Percentiles rank a stretch among this genome's conserved stretches.
Conservation (phyloP, 768 basidiomycete species). For the Lactifluus piperatus region DNA sequence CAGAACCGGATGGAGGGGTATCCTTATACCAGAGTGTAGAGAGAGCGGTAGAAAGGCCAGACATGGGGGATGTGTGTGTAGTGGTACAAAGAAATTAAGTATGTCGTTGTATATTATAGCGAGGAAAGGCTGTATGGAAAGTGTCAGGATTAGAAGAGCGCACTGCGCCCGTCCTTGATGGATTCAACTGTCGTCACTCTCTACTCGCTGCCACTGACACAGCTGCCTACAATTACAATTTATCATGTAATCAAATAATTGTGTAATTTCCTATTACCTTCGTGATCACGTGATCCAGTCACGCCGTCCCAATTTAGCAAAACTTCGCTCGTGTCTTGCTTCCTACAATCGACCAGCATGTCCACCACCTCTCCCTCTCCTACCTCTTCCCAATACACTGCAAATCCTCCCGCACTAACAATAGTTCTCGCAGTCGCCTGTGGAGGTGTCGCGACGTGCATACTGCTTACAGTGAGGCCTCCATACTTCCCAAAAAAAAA, state of each 20-base stretch:
- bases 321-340: no score
- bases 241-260: no score
- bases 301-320: background rate
- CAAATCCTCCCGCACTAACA: background rate
- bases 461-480: background rate
- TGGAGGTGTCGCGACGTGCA: background rate
- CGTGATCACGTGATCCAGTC: constrained; percentile 3
- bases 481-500: background rate
- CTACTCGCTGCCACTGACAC: no score
- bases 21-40: constrained; percentile 10
- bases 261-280: no score
- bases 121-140: background rate
- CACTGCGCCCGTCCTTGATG: background rate
- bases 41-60: constrained; percentile 8
- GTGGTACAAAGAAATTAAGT: background rate
- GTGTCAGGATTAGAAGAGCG: background rate
- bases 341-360: no score
- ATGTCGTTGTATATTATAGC: background rate
- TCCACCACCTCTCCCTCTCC: background rate
- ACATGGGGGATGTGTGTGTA: background rate
- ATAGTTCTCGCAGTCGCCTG: background rate
- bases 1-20: constrained; percentile 1
- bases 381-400: background rate
- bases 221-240: no score
- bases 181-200: no score